Evolutionary conservation across 495 filamentous ascomycete species (phyloP).

Genomic region (Penicillium arizonense): DNA sequence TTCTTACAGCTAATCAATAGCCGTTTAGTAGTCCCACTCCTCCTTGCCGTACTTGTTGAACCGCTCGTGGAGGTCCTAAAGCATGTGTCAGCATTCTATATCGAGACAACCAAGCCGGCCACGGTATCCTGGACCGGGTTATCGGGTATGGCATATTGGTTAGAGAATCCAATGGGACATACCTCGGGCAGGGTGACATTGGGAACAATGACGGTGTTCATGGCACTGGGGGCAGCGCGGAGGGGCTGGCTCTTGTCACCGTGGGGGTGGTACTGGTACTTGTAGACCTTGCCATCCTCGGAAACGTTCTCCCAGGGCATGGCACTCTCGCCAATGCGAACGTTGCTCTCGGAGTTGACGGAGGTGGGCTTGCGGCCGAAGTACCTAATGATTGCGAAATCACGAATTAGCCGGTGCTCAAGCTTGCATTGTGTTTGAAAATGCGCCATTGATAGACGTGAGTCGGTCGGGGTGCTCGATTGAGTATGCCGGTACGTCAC

Average conservation of each 20-base stretch:
- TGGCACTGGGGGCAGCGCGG: conserved; percentile 87
- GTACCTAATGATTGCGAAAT: conserved; percentile 30
- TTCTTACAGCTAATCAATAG: conserved; percentile 9
- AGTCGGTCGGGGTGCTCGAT: background rate
- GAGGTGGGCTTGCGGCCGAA: conserved; percentile 83
- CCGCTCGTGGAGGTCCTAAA: conserved; percentile 81
- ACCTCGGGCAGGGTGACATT: conserved; percentile 92
- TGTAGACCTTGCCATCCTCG: conserved; percentile 55
- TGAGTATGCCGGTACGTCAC: conserved; percentile 7
- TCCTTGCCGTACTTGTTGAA: conserved; percentile 99
- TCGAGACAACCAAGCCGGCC: conserved; percentile 13
- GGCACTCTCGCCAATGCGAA: conserved; percentile 66
- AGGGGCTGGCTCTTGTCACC: conserved; percentile 73
- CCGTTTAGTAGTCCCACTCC: conserved; percentile 47
- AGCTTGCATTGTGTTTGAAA: background rate
- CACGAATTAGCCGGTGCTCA: conserved; percentile 11
- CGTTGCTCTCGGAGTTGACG: conserved; percentile 74
- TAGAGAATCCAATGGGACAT: conserved; percentile 18
- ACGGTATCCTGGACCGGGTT: background rate
- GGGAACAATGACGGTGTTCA: conserved; percentile 91
- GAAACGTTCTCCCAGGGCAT: conserved; percentile 87
- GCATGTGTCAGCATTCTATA: conserved; percentile 5
- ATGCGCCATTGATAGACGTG: too few species aligned
- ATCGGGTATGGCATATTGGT: background rate
- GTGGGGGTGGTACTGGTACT: conserved; percentile 92